Evolutionary conservation across 140 eudicot species (phyloP).

Genomic region (Ambrosia hybrid): DNA sequence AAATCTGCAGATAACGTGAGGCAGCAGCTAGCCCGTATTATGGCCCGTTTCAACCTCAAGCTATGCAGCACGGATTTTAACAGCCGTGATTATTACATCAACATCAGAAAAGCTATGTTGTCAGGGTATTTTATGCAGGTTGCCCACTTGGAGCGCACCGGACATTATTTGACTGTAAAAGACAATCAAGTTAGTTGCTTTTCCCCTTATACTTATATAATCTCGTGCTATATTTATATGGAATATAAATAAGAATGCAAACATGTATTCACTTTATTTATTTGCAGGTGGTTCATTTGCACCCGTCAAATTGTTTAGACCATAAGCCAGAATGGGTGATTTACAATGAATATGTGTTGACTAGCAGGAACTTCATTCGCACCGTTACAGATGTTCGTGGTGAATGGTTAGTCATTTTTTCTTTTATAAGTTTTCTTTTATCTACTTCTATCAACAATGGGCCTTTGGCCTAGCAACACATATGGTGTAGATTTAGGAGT

Average conservation of each 20-base stretch:
- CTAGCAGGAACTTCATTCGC: slow-evolving; percentile 92
- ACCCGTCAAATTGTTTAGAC: slow-evolving; percentile 92
- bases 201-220: background rate
- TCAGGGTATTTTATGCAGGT: slow-evolving; percentile 99
- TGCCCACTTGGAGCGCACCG: slow-evolving; percentile 93
- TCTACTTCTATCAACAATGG: too few species aligned
- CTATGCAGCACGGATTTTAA: slow-evolving; percentile 91
- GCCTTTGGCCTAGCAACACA: too few species aligned
- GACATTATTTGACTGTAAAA: slow-evolving; percentile 91
- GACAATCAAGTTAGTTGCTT: slow-evolving; percentile 76
- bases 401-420: slow-evolving; percentile 67
- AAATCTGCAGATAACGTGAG: slow-evolving; percentile 97
- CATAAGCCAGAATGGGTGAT: slow-evolving; percentile 99
- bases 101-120: slow-evolving; percentile 93
- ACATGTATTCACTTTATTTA: background rate
- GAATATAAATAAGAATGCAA: background rate
- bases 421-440: background rate
- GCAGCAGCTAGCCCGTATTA: slow-evolving; percentile 83
- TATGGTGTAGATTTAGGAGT: too few species aligned
- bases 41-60: slow-evolving; percentile 75
- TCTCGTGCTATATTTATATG: background rate
- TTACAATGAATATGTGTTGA: slow-evolving; percentile 77
- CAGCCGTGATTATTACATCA: slow-evolving; percentile 87
- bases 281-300: slow-evolving; percentile 83
- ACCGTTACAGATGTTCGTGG: slow-evolving; percentile 96